phyloP scores from a whole-genome alignment of 1,284 basidiomycete species.

The Schizophyllum commune region DNA sequence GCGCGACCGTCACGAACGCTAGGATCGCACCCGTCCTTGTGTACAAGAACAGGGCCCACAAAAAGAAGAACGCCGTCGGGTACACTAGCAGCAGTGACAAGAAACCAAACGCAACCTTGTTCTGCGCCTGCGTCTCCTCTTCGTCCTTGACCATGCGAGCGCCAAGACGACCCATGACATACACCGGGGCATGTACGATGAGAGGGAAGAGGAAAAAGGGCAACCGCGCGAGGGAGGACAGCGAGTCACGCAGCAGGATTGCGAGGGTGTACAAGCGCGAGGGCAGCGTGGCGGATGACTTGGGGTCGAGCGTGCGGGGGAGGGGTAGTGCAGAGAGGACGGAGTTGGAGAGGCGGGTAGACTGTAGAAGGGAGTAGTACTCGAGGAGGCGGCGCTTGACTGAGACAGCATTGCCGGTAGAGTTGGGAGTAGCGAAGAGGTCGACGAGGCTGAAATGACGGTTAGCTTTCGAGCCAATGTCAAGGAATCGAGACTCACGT shows the following conservation, averaged over 20 bases:
- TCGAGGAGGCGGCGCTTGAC: constrained; percentile 69
- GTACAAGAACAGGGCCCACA: constrained; percentile 76
- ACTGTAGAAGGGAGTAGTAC: constrained; percentile 83
- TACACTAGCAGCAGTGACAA: constrained; percentile 72
- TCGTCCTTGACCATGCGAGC: constrained; percentile 77
- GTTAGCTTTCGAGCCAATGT: constrained; percentile 13
- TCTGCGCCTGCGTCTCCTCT: constrained; percentile 89
- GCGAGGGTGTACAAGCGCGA: constrained; percentile 76
- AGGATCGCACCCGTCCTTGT: constrained; percentile 48
- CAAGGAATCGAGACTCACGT: constrained; percentile 47
- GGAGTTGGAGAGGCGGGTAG: constrained; percentile 75
- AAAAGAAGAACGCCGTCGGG: constrained; percentile 71
- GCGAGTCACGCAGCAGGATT: constrained; percentile 69
- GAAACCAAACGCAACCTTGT: constrained; percentile 82
- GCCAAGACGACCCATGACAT: constrained; percentile 70
- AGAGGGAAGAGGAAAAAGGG: constrained; percentile 87
- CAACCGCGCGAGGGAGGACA: constrained; percentile 61
- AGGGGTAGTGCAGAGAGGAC: constrained; percentile 75
- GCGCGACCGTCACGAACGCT: constrained; percentile 50
- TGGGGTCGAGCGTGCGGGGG: constrained; percentile 74
- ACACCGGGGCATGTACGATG: constrained; percentile 76
- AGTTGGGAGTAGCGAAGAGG: constrained; percentile 65
- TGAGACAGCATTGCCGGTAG: constrained; percentile 49
- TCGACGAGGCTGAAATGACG: constrained; percentile 61
- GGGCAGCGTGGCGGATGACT: constrained; percentile 63